Base-by-base conservation (phyloP, 768 basidiomycete genomes). In the Russula sp. region DNA sequence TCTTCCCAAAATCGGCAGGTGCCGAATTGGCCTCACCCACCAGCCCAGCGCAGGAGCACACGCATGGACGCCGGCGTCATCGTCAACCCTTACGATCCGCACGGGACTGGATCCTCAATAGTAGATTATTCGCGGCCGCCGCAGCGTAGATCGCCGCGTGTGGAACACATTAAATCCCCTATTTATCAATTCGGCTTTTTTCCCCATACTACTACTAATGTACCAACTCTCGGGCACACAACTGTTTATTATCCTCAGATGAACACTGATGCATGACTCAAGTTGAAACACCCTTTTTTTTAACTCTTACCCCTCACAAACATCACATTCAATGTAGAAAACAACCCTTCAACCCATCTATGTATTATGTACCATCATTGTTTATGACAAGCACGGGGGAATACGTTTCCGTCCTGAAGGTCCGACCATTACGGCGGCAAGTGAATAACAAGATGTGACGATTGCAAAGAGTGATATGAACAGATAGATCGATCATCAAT, bases 61-160 rank as follows among this genome's bases (percentile, higher is more conserved):
- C 49, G 38, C 62, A 52, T 26, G 67, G 63, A 63, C 73, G 70
- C 55, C 69, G 67, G 56, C 71, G 71, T 61, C 69, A 73, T 57
- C 73, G 74, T 57, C 67, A 70, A 64, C 69, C 72, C 50, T 68
- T 75, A 53, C 70, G 73, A 61, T 71, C 72, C n/a, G 72, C 73
- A 69, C 71, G 73, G 51, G 73, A 73, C 70, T 76, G 75, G 75
- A 72, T 76, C 67, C 74, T 74, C 55, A 72, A 73, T 16, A 69
- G 69, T 13, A 73, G 67, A 66, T 64, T 75, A 55, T 74, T 76
- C 65, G 69, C 74, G 18, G 73, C 72, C 5, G 69, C 54, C 5
- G 66, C 62, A 58, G 64, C 50, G 67, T 68, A 67, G 65, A 68
- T 0, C 67, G 61, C 52, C 55, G 65, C 50, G 44, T 3, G 48